Evolutionary conservation across 192 early-diverging fungal species (phyloP).

Genomic region (Backusella mclennaniae): DNA sequence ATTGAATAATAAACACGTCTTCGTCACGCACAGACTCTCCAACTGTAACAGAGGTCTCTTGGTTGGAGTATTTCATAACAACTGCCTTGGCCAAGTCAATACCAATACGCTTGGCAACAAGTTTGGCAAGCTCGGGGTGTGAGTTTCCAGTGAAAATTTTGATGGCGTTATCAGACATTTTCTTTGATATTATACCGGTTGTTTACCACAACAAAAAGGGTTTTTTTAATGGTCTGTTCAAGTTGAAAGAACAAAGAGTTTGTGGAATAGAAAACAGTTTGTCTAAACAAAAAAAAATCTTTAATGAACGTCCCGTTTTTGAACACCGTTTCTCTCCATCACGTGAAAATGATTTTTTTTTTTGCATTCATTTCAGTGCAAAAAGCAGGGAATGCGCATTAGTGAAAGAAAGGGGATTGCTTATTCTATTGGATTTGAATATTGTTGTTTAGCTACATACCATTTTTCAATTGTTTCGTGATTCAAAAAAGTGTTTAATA

Average conservation of each 20-base stretch:
- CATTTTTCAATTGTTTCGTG: no score
- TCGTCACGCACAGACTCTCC: slow-evolving; percentile 94
- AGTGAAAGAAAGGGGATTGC: no score
- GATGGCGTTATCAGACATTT: slow-evolving; percentile 87
- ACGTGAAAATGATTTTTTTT: background rate
- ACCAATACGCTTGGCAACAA: slow-evolving; percentile 93
- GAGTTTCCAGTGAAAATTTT: slow-evolving; percentile 97
- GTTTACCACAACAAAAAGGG: background rate
- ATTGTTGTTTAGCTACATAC: no score
- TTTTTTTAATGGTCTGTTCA: no score
- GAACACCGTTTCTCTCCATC: background rate
- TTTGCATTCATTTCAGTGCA: background rate
- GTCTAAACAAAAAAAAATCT: background rate
- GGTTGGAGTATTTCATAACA: slow-evolving; percentile 97
- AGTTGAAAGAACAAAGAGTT: background rate
- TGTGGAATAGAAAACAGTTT: background rate
- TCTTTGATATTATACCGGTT: background rate
- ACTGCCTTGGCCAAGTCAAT: slow-evolving; percentile 90
- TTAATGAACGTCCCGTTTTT: background rate
- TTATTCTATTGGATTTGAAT: no score
- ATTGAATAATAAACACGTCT: slow-evolving; percentile 97
- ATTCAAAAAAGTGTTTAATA: no score
- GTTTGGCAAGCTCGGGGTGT: slow-evolving; percentile 87
- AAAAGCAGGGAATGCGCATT: no score
- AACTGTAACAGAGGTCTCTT: slow-evolving; percentile 75